Evolutionary conservation across 1,139 yeast genomes (phyloP).

Genomic region (Suhomyces coccinellae): DNA sequence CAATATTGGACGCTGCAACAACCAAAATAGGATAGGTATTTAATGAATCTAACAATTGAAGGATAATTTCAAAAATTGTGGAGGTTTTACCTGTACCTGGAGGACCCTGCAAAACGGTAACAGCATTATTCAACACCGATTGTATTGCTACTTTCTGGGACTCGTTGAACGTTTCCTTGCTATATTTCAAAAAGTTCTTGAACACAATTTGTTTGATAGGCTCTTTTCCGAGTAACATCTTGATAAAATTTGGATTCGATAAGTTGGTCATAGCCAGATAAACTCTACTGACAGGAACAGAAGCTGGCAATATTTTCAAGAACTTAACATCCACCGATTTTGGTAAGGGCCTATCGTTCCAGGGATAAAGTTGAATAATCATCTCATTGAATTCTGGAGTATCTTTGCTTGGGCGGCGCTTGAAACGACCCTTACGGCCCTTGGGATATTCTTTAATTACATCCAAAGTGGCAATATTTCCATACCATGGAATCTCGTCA

Average conservation of each 20-base stretch:
- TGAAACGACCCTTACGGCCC: conserved; percentile 27
- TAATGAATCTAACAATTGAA: conserved; percentile 56
- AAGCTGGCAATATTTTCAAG: conserved; percentile 58
- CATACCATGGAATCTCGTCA: conserved; percentile 42
- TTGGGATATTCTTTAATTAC: conserved; percentile 16
- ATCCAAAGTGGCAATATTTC: conserved; percentile 51
- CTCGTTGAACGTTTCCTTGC: conserved; percentile 52
- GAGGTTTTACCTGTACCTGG: conserved; percentile 73
- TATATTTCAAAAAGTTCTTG: conserved; percentile 52
- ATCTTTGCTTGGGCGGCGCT: neutral
- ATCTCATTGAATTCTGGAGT: conserved; percentile 34
- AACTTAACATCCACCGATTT: conserved; percentile 33
- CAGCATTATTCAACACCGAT: conserved; percentile 64
- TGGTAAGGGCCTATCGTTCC: conserved; percentile 59
- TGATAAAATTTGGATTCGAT: conserved; percentile 55
- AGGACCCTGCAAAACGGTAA: conserved; percentile 67
- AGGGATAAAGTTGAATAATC: conserved; percentile 52
- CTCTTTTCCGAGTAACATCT: conserved; percentile 60
- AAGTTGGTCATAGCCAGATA: conserved; percentile 64
- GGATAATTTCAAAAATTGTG: conserved; percentile 63
- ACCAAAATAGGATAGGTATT: conserved; percentile 65
- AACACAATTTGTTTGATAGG: conserved; percentile 61
- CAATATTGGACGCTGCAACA: conserved; percentile 75
- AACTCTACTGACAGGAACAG: conserved; percentile 62
- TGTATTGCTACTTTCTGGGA: conserved; percentile 70